Percentiles rank a stretch among this genome's conserved stretches.
phyloP scores from a whole-genome alignment of 2,329 filamentous ascomycete species.

The Aspergillus brunneoviolaceus region DNA sequence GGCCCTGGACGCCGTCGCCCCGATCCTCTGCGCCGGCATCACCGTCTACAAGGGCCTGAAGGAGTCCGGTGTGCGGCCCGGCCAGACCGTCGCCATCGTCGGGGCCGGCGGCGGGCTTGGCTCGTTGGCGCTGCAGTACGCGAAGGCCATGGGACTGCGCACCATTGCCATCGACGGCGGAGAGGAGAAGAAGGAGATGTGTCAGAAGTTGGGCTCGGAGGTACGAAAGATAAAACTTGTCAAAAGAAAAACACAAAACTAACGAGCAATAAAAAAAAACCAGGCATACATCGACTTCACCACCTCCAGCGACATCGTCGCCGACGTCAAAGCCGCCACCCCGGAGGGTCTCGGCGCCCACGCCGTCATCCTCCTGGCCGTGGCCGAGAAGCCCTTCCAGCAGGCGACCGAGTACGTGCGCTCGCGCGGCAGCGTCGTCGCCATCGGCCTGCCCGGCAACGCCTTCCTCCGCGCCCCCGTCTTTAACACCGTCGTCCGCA shows the following conservation, averaged over 20 bases:
- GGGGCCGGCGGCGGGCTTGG: constrained; percentile 84
- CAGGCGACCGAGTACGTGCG: constrained; percentile 88
- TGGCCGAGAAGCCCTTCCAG: constrained; percentile 89
- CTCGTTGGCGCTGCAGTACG: constrained; percentile 79
- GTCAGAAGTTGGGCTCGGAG: constrained; percentile 65
- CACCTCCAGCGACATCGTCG: constrained; percentile 72
- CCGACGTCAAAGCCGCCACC: constrained; percentile 79
- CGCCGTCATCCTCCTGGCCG: constrained; percentile 82
- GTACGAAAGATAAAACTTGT: constrained; percentile 11
- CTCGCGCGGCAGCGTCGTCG: constrained; percentile 76
- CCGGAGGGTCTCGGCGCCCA: constrained; percentile 80
- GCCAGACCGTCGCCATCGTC: constrained; percentile 78
- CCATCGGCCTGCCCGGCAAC: constrained; percentile 81
- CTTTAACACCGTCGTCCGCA: constrained; percentile 83
- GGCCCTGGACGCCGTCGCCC: constrained; percentile 72
- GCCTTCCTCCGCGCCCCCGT: constrained; percentile 81
- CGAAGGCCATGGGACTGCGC: constrained; percentile 82
- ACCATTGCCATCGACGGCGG: constrained; percentile 81
- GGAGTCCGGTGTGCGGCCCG: constrained; percentile 71
- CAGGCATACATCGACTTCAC: constrained; percentile 76
- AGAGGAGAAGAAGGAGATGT: constrained; percentile 72
- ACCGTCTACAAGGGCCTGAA: constrained; percentile 92
- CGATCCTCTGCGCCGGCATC: constrained; percentile 82
- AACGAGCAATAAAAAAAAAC: neutral
- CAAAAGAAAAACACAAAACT: neutral